Base-by-base conservation (phyloP, 1,284 basidiomycete genomes). In the Rhodotorula sp. region DNA sequence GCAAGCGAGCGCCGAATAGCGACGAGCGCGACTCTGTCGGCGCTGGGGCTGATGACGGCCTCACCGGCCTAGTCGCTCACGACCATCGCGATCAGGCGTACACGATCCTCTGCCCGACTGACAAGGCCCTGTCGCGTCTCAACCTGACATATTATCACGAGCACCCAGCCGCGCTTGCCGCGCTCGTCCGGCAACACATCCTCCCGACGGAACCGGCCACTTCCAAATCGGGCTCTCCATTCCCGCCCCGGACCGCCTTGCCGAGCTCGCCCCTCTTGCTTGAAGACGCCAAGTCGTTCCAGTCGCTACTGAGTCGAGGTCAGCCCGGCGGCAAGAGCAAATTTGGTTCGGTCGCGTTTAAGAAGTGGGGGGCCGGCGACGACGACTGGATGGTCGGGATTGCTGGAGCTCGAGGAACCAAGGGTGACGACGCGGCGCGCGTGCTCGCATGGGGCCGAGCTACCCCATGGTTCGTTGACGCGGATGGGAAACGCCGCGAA, bases 61-160 rank as follows among this genome's bases (percentile, higher is more conserved):
- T 37, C 14, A 59, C 68, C 37, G 51, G 60, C 45, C 12, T n/a
- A 1, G 24, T n/a, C 22, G 12, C 22, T 24, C 24, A 14, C 53
- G 33, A 54, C 48, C 68, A 64, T 26, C 48, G 49, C 14, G 66
- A 68, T 59, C 45, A 60, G 82, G 83, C 60, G 84, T 91, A 71
- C 90, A 94, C 91, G 1, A 80, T 99, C 1, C 84, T 99, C 7
- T 91, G 91, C 75, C 96, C 96, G 1, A 88, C 87, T 2, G 96
- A 99, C 78, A 88, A 89, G 69, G 94, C 95, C 0, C 96, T 98
- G 84, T 89, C 93, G 74, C 83, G 86, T n/a, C 82, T 91, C 78
- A 95, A 99, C 80, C 81, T 98, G 61, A 93, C 93, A 0, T 82
- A 84, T 69, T 85, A 97, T 66, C 88, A 89, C 71, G 83, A 85